Base-by-base conservation (phyloP, 768 basidiomycete genomes). In the Macrolepiota fuliginosa region DNA sequence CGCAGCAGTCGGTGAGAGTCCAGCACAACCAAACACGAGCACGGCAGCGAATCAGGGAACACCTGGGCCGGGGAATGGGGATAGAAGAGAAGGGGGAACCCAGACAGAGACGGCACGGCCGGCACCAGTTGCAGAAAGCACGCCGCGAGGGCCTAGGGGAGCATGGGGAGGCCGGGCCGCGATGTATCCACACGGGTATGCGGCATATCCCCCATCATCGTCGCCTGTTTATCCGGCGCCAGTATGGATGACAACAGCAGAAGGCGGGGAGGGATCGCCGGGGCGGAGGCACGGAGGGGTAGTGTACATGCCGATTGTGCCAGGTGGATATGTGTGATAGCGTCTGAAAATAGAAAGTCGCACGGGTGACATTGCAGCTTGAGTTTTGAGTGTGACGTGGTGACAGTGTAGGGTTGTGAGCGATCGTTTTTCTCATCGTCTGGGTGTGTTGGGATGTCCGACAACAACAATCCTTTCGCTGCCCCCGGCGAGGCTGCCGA, bases 251-350 rank as follows among this genome's bases (percentile, higher is more conserved):
- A 32, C 54, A 3, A 24, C n/a, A 45, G 42, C n/a, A 19, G 42
- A 45, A 24, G 39, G 24, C 7, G 54, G 39, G 39, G 22, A 42
- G 39, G 37, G 37, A 25, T 22, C 54, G 19, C 25, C 54, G 19
- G 45, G 10, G 15, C 57, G 46, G 17, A 58, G 58, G 35, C 13
- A 22, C 22, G 22, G 24, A 5, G 52, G 53, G 17, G 27, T 59
- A 32, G 37, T 59, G 24, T 59, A 59, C 51, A 53, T 59, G 58
- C 58, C 58, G 15, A 42, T 59, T 35, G 25, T 54, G 37, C 36
- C 53, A 4, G 22, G 45, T 9, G 36, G 11, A 35, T 53, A 53
- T 53, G 32, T 54, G 24, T 49, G 40, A 42, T 15, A 42, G n/a
- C 12, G 6, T n/a, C n/a, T n/a, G 7, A 19, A 49, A 49, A 49